Evolutionary conservation across 345 rosid species (phyloP).

Genomic region (Psidium guajava): DNA sequence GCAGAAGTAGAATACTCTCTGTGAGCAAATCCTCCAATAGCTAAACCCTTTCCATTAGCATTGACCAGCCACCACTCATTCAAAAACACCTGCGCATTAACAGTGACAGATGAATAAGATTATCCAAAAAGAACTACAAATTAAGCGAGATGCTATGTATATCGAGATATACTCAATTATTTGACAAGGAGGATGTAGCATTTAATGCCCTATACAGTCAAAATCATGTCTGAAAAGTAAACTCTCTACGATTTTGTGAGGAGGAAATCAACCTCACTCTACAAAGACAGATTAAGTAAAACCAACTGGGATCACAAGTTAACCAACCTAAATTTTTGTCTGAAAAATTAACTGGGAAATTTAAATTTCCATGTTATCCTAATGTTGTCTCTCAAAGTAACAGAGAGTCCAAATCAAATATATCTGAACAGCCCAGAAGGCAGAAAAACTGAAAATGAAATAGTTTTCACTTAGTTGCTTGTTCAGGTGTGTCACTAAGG

Average conservation of each 20-base stretch:
- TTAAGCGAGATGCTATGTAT: background rate
- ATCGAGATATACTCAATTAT: background rate
- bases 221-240: background rate
- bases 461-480: background rate
- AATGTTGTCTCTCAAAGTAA: background rate
- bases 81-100: conserved; percentile 15
- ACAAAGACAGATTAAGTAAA: background rate
- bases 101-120: background rate
- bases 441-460: background rate
- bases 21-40: conserved; percentile 23
- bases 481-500: background rate
- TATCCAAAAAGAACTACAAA: background rate
- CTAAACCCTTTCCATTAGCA: conserved; percentile 9
- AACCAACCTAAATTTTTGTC: background rate
- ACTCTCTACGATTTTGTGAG: background rate
- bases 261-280: background rate
- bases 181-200: background rate
- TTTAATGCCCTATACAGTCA: background rate
- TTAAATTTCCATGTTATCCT: background rate
- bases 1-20: conserved; percentile 9
- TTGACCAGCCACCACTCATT: conserved; percentile 29
- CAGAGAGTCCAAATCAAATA: background rate
- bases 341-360: background rate
- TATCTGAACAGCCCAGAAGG: background rate
- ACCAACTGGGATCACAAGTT: background rate